phyloP scores from a whole-genome alignment of 768 basidiomycete species.

The Suillus ampliporus region DNA sequence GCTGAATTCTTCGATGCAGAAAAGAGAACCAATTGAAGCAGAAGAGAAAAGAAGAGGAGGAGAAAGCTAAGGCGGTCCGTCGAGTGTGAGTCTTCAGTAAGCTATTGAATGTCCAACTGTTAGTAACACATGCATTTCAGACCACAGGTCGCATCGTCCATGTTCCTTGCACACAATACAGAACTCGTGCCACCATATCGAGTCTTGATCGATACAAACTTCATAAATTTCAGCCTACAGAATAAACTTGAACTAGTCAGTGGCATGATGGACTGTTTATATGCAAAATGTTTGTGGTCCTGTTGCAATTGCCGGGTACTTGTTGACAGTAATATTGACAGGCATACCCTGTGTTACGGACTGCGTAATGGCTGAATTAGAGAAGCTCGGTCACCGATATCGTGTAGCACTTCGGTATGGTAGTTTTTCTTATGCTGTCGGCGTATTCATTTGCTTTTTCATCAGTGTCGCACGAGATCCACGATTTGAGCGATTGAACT shows the following conservation, averaged over 20 bases:
- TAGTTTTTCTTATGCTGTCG: background rate
- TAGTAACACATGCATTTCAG: conserved; percentile 43
- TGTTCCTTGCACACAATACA: conserved; percentile 94
- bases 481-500: conserved; percentile 91
- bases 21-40: conserved; percentile 95
- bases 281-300: conserved; percentile 84
- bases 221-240: conserved; percentile 98
- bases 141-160: conserved; percentile 84
- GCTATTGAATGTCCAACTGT: background rate
- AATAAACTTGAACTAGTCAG: conserved; percentile 95
- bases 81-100: conserved; percentile 65
- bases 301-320: background rate
- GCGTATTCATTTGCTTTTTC: conserved; percentile 14
- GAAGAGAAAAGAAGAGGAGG: conserved; percentile 81
- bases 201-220: conserved; percentile 98
- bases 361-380: conserved; percentile 97
- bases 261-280: conserved; percentile 99
- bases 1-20: conserved; percentile 47
- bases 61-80: conserved; percentile 77
- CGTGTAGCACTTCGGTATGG: conserved; percentile 90
- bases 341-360: conserved; percentile 99
- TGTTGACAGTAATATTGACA: conserved; percentile 36
- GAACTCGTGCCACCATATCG: conserved; percentile 97
- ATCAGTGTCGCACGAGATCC: conserved; percentile 95
- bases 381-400: conserved; percentile 96